These are phyloP conservation scores for Phymatotrichopsis omnivora DNA, from an alignment of 2,329 filamentous ascomycete genomes.

Conservation along the genomic window DNA sequence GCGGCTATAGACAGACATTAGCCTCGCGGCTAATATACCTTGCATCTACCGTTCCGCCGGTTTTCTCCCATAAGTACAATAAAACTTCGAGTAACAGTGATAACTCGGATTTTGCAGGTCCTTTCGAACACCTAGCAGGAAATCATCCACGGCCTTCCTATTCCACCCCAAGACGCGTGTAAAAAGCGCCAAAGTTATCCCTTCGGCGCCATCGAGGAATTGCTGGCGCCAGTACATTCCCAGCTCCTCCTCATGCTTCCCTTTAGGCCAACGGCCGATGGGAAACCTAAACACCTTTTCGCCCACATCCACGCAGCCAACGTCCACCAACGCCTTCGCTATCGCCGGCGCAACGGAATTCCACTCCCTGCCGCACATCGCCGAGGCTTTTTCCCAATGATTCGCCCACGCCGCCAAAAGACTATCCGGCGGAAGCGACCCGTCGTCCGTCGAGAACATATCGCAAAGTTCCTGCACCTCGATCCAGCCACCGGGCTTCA, in stretches of 20 bases:
- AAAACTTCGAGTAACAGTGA: no score
- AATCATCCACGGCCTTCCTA: slow-evolving; percentile 9
- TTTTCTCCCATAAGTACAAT: no score
- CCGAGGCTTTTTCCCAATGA: slow-evolving; percentile 30
- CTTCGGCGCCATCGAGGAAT: slow-evolving; percentile 11
- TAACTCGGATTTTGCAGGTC: slow-evolving; percentile 12
- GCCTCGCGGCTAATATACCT: no score
- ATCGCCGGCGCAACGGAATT: slow-evolving; percentile 15
- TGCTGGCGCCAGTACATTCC: slow-evolving; percentile 11
- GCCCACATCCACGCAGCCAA: slow-evolving; percentile 45
- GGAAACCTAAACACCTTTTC: slow-evolving; percentile 45
- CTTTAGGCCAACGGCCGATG: slow-evolving; percentile 47
- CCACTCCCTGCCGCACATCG: slow-evolving; percentile 26
- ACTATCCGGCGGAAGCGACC: slow-evolving; percentile 20
- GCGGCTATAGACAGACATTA: no score
- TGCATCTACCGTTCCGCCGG: no score
- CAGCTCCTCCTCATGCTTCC: slow-evolving; percentile 30
- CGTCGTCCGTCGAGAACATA: no score
- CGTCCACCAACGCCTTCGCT: slow-evolving; percentile 31
- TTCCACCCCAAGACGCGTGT: slow-evolving; percentile 13
- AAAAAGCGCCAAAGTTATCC: slow-evolving; percentile 12
- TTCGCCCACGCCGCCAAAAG: slow-evolving; percentile 27
- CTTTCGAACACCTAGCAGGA: slow-evolving; percentile 3
- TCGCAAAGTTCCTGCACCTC: no score
- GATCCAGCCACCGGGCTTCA: no score